Evolutionary conservation across 2,329 filamentous ascomycete species (phyloP), one percentile per base, ranked within the genome.

Genomic region (Trichoderma afroharzianum): DNA sequence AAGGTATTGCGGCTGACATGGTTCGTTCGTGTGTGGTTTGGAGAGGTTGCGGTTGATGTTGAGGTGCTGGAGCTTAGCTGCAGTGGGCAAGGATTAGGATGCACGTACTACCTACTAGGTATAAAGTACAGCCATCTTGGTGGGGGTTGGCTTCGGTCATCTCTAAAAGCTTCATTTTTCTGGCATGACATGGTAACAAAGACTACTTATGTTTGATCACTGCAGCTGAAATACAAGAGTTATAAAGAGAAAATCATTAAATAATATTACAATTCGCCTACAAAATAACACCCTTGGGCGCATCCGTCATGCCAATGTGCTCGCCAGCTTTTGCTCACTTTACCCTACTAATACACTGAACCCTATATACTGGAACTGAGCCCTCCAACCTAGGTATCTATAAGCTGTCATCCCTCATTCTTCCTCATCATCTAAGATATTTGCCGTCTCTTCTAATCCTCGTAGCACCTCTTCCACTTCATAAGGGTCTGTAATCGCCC

Each of bases 401-500:
- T 33, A 32, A 24, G 9, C 33, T 28, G 28, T 83, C 82, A 61
- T 32, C 11, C 30, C 21, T 50, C 53, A 68, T 57, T 79, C 79
- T 18, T 83, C 83, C 58, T 87, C 84, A 55, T 88, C 86, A 30
- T 87, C 86, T 32, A 83, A 78, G 32, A 87, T 77, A 14, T 77
- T 79, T 55, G 87, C 90, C 11, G 90, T 93, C 78, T 91, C 87
- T 75, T 93, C 89, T 59, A 94, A 78, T 3, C 87, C 90, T 72
- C 82, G 85, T 50, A 93, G 79, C 58, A 91, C 88, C 74, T 92
- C 89, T 73, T 94, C 91, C 61, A 94, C 88, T 80, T 93, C 92
- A 70, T 86, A 87, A 9, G 95, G 94, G 79, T 94, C 91, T 11
- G 90, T 95, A 68, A 98, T 93, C 4, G 92, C 94, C 94, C 95